Percentiles rank a stretch among this genome's conserved stretches.
Conservation (phyloP, 495 filamentous ascomycete genomes). For the Lepraria neglecta region DNA sequence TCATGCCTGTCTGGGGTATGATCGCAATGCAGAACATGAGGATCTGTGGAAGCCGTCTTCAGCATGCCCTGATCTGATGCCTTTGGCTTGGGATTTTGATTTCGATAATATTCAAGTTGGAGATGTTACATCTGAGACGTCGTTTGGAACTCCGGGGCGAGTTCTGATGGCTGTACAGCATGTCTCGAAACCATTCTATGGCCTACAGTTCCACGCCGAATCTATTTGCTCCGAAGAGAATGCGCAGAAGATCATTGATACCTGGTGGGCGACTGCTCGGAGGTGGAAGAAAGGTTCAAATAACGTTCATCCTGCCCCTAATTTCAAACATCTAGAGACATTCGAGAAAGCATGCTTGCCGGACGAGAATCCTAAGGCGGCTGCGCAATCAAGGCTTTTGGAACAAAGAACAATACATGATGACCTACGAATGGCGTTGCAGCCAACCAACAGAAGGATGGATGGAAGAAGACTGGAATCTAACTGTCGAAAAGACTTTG, state of each 20-base stretch:
- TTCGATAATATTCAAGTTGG: slow-evolving; percentile 8
- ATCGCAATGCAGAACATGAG: slow-evolving; percentile 16
- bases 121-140: background rate
- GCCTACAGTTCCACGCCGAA: slow-evolving; percentile 91
- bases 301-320: no score
- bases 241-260: slow-evolving; percentile 58
- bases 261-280: slow-evolving; percentile 65
- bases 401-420: background rate
- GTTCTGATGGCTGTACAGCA: slow-evolving; percentile 78
- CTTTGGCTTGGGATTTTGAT: slow-evolving; percentile 58
- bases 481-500: background rate
- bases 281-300: slow-evolving; percentile 30
- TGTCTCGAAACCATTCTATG: slow-evolving; percentile 71
- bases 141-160: background rate
- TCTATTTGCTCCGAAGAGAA: slow-evolving; percentile 77
- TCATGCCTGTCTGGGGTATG: slow-evolving; percentile 54
- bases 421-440: no score
- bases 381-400: background rate
- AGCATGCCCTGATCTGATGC: slow-evolving; percentile 41
- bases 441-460: background rate
- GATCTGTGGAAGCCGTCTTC: background rate
- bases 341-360: background rate
- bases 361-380: background rate
- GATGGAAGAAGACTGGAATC: no score
- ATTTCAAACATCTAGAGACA: no score